Evolutionary conservation across 1,139 yeast species (phyloP).

Genomic region (Kodamaea fungicola): DNA sequence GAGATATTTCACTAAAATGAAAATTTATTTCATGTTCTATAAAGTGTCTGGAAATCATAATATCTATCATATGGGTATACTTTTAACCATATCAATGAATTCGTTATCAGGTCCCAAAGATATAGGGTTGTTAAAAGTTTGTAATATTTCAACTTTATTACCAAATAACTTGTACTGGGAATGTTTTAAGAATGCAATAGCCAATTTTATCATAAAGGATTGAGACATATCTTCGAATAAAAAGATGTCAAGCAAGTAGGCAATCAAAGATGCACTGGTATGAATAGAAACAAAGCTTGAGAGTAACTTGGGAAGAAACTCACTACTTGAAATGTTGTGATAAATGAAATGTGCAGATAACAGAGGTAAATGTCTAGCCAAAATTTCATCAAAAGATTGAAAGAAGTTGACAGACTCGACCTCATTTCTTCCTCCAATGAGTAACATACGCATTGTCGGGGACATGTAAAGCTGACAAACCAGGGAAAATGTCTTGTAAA

Average conservation of each 20-base stretch:
- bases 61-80: background rate
- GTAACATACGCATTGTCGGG: conserved; percentile 25
- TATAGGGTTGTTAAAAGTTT: conserved; percentile 29
- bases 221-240: conserved; percentile 55
- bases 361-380: conserved; percentile 36
- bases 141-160: conserved; percentile 41
- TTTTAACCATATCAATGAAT: conserved; percentile 30
- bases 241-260: conserved; percentile 49
- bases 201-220: conserved; percentile 43
- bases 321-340: conserved; percentile 30
- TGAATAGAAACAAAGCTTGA: conserved; percentile 20
- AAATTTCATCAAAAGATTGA: conserved; percentile 27
- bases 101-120: conserved; percentile 45
- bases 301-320: conserved; percentile 22
- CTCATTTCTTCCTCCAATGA: conserved; percentile 14
- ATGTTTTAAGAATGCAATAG: conserved; percentile 45
- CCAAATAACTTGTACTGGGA: conserved; percentile 55
- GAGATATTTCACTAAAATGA: too few species aligned
- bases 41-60: too few species aligned
- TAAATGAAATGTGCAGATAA: conserved; percentile 50
- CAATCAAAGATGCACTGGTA: conserved; percentile 24
- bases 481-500: conserved; percentile 39
- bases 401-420: conserved; percentile 38
- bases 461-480: conserved; percentile 37
- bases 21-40: too few species aligned